Evolutionary conservation across 805 yeast genomes (phyloP).

Genomic region (Metschnikowia picachoensis): DNA sequence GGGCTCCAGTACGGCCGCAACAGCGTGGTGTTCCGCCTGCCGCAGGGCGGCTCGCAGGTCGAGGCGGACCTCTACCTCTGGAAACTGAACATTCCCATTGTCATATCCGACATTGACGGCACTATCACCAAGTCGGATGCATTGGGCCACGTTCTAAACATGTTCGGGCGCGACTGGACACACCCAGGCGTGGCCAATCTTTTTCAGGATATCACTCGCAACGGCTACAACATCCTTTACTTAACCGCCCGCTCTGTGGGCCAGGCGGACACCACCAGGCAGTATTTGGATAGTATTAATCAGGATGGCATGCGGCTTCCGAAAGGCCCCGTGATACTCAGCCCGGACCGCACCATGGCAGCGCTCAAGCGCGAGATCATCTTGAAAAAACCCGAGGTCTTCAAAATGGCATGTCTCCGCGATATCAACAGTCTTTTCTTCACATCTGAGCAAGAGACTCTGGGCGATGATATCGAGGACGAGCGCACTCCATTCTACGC

Average conservation of each 20-base stretch:
- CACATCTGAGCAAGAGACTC: slow-evolving; percentile 1
- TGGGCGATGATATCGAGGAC: slow-evolving; percentile 27
- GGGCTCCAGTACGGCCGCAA: slow-evolving; percentile 77
- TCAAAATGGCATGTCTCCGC: slow-evolving; percentile 92
- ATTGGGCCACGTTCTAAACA: slow-evolving; percentile 87
- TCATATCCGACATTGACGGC: slow-evolving; percentile 96
- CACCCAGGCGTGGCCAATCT: slow-evolving; percentile 92
- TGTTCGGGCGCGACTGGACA: slow-evolving; percentile 97
- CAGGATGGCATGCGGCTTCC: slow-evolving; percentile 74
- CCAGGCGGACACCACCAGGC: slow-evolving; percentile 86
- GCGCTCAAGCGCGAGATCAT: slow-evolving; percentile 91
- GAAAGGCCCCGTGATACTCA: slow-evolving; percentile 85
- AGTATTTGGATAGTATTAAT: slow-evolving; percentile 70
- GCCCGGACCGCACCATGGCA: slow-evolving; percentile 96
- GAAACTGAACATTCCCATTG: slow-evolving; percentile 83
- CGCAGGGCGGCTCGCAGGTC: slow-evolving; percentile 76
- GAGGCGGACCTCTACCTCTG: slow-evolving; percentile 74
- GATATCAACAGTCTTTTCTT: slow-evolving; percentile 76
- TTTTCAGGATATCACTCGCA: slow-evolving; percentile 78
- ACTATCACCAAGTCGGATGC: slow-evolving; percentile 98
- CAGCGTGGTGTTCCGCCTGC: slow-evolving; percentile 72
- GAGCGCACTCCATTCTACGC: slow-evolving; percentile 86
- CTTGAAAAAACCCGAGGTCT: slow-evolving; percentile 93
- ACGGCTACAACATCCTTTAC: slow-evolving; percentile 92
- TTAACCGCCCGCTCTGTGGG: slow-evolving; percentile 95